phyloP scores from a whole-genome alignment of 2,329 filamentous ascomycete species.

The Cladosporium sp. region DNA sequence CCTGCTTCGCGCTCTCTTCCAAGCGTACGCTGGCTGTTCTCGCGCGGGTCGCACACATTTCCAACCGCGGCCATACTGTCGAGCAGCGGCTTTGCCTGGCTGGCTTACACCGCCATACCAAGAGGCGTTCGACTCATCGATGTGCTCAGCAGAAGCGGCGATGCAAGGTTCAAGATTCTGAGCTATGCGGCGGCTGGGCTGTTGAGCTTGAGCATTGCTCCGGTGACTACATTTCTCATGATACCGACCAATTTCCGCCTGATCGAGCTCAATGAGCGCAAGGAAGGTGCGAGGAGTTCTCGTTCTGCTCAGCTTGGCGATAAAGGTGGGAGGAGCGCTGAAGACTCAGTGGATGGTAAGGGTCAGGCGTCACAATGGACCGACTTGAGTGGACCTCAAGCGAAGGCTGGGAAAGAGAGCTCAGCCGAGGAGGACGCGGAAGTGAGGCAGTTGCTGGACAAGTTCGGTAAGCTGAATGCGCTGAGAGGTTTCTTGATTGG shows the following conservation, averaged over 20 bases:
- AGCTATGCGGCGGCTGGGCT: slow-evolving; percentile 16
- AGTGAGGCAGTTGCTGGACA: slow-evolving; percentile 35
- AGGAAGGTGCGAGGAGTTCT: slow-evolving; percentile 23
- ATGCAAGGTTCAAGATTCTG: neutral
- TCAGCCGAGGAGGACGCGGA: slow-evolving; percentile 35
- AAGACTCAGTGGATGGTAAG: slow-evolving; percentile 23
- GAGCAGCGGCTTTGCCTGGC: slow-evolving; percentile 22
- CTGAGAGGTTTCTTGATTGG: slow-evolving; percentile 23
- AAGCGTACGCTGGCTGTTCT: slow-evolving; percentile 24
- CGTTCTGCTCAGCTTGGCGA: slow-evolving; percentile 16
- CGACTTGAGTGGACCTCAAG: slow-evolving; percentile 25
- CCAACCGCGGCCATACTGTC: slow-evolving; percentile 20
- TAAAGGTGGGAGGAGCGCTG: slow-evolving; percentile 17
- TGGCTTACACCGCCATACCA: slow-evolving; percentile 22
- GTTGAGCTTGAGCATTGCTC: slow-evolving; percentile 22
- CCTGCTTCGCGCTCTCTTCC: slow-evolving; percentile 25
- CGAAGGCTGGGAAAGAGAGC: slow-evolving; percentile 32
- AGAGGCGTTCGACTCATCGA: slow-evolving; percentile 4
- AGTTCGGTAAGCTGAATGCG: slow-evolving; percentile 25
- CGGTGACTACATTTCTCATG: slow-evolving; percentile 21
- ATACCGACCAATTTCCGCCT: slow-evolving; percentile 26
- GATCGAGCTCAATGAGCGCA: slow-evolving; percentile 26
- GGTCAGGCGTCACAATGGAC: slow-evolving; percentile 17
- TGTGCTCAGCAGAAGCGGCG: slow-evolving; percentile 15
- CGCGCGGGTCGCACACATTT: slow-evolving; percentile 25